phyloP scores from a whole-genome alignment of 2,329 filamentous ascomycete species.

The Fusarium subtropicale region DNA sequence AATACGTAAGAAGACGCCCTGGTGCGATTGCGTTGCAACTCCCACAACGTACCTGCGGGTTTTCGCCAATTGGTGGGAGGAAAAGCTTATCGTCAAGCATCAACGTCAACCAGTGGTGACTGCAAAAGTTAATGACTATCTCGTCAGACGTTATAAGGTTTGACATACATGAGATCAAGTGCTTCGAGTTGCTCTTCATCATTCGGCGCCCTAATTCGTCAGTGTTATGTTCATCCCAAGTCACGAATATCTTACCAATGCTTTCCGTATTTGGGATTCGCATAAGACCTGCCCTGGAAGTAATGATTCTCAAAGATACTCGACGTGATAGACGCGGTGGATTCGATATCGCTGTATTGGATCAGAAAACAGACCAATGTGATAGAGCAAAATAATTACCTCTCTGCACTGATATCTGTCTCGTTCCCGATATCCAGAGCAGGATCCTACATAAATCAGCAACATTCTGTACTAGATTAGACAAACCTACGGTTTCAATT shows the following conservation, averaged over 20 bases:
- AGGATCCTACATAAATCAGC: slow-evolving; percentile 20
- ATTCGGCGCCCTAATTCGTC: slow-evolving; percentile 34
- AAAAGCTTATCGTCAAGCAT: slow-evolving; percentile 41
- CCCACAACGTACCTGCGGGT: slow-evolving; percentile 20
- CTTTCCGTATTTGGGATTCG: slow-evolving; percentile 44
- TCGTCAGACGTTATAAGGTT: accelerated
- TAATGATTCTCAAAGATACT: slow-evolving; percentile 42
- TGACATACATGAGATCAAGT: slow-evolving; percentile 39
- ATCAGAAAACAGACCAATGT: not conserved
- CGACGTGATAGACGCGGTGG: slow-evolving; percentile 39
- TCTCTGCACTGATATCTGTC: slow-evolving; percentile 20
- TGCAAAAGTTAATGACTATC: accelerated
- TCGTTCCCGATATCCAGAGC: slow-evolving; percentile 13
- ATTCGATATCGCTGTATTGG: slow-evolving; percentile 17
- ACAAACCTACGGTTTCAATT: slow-evolving; percentile 32
- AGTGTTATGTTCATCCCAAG: not conserved
- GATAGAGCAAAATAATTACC: not conserved
- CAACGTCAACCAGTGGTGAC: slow-evolving; percentile 42
- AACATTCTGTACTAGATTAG: accelerated
- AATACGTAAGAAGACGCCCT: not conserved
- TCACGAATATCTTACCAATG: slow-evolving; percentile 23
- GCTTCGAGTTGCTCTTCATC: slow-evolving; percentile 43
- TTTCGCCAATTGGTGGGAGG: slow-evolving; percentile 34
- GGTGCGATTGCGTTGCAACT: accelerated
- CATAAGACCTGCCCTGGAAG: slow-evolving; percentile 40